A percentile compares a stretch with the other conserved stretches of the same genome.
These are phyloP conservation scores for Geotrichum candidum DNA, from an alignment of 1,139 yeast genomes.

Conservation along the genomic window DNA sequence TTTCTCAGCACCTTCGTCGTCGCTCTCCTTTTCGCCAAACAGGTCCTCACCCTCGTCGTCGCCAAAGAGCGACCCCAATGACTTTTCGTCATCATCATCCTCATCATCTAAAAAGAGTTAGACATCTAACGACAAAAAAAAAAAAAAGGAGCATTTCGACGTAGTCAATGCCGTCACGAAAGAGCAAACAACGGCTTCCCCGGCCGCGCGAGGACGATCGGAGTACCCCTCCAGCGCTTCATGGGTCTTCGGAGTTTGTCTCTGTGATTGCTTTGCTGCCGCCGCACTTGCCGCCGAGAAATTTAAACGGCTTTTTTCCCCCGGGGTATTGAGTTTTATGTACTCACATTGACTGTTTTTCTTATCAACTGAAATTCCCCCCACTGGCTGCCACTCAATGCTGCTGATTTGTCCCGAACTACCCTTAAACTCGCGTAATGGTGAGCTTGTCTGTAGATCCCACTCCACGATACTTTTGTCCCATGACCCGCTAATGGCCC, in stretches of 20 bases:
- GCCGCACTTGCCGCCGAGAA: background rate
- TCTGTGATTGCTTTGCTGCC: conserved; percentile 5
- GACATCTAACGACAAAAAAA: background rate
- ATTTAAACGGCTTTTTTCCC: background rate
- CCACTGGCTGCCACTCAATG: conserved; percentile 71
- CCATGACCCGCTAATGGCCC: conserved; percentile 83
- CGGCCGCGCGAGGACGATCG: background rate
- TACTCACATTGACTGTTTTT: background rate
- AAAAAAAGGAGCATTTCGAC: background rate
- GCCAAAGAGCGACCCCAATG: conserved; percentile 76
- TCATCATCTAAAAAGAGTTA: conserved; percentile 8
- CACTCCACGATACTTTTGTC: conserved; percentile 65
- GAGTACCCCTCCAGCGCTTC: background rate
- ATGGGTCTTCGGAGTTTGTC: background rate
- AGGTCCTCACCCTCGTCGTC: conserved; percentile 57
- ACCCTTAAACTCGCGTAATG: conserved; percentile 40
- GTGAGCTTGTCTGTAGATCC: conserved; percentile 76
- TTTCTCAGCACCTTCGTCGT: conserved; percentile 32
- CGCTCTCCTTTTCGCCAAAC: conserved; percentile 17
- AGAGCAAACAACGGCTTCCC: background rate
- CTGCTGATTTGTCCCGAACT: conserved; percentile 76
- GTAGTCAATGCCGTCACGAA: background rate
- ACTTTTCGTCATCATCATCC: conserved; percentile 42
- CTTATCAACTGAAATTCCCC: conserved; percentile 40
- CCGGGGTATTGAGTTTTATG: conserved; percentile 24